Percentiles rank a stretch among this genome's conserved stretches.
Conservation (phyloP, 441 rosid species). For the Croton setiger region DNA sequence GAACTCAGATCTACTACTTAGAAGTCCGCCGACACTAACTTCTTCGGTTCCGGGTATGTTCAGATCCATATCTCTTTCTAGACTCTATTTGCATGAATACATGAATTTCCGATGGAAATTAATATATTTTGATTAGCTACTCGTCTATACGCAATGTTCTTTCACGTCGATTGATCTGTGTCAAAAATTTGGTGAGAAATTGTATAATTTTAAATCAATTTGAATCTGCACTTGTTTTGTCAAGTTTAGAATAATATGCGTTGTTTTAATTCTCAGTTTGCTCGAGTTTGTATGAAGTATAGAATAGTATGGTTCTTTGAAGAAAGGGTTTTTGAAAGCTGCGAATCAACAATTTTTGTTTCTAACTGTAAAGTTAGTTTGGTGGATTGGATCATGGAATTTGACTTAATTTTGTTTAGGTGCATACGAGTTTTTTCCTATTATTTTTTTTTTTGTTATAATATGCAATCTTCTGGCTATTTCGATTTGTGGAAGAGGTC, state of each 20-base stretch:
- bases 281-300: background rate
- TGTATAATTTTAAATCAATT: too few species aligned
- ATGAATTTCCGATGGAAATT: background rate
- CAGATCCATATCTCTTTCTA: background rate
- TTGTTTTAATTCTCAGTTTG: too few species aligned
- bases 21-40: background rate
- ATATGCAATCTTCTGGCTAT: background rate
- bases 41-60: background rate
- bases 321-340: background rate
- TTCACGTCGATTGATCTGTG: too few species aligned
- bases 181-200: too few species aligned
- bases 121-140: background rate
- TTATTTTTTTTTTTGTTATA: background rate
- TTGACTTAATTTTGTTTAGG: background rate
- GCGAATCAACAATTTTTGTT: background rate
- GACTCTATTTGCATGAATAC: background rate
- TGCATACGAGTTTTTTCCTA: background rate
- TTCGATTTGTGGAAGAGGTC: background rate
- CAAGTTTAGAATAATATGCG: too few species aligned
- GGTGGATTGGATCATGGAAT: background rate
- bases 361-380: background rate
- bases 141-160: background rate
- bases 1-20: constrained; percentile 2
- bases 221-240: too few species aligned
- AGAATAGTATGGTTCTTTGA: background rate